Percentiles rank a stretch among this genome's conserved stretches.
phyloP scores from a whole-genome alignment of 345 rosid genomes.

The Ailanthus altissimus region DNA sequence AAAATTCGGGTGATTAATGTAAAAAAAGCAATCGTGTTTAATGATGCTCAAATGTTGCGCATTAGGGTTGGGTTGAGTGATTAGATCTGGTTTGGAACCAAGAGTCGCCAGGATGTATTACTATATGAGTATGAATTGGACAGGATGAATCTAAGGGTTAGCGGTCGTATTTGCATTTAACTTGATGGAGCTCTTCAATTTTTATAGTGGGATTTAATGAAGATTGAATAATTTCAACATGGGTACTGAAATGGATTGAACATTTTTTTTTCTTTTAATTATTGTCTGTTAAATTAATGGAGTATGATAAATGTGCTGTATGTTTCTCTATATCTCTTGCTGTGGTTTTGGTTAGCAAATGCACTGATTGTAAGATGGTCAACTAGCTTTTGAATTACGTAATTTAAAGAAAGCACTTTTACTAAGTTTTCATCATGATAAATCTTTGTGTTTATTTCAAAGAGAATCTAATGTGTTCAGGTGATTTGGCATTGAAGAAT shows the following conservation, averaged over 20 bases:
- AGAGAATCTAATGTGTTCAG: conserved; percentile 5
- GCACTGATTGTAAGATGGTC: conserved; percentile 4
- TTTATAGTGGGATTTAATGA: conserved; percentile 1
- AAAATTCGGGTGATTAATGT: neutral
- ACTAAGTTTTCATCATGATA: neutral
- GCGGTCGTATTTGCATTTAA: neutral
- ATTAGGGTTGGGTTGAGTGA: neutral
- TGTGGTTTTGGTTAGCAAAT: neutral
- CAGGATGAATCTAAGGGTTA: neutral
- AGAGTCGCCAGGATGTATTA: neutral
- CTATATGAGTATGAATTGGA: conserved; percentile 5
- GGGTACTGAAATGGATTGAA: neutral
- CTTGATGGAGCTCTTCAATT: neutral
- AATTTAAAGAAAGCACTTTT: conserved; percentile 1
- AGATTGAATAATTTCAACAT: neutral
- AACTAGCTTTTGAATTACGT: neutral
- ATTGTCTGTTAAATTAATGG: neutral
- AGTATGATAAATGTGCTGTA: neutral
- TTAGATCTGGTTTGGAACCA: neutral
- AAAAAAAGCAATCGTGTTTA: neutral
- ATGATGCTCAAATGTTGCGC: neutral
- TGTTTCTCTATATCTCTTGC: neutral
- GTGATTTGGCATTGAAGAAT: conserved; percentile 15
- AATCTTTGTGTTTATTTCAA: neutral
- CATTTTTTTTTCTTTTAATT: neutral